These are phyloP conservation scores for Diutina catenulata DNA, from an alignment of 1,139 yeast species.

Conservation along the genomic window DNA sequence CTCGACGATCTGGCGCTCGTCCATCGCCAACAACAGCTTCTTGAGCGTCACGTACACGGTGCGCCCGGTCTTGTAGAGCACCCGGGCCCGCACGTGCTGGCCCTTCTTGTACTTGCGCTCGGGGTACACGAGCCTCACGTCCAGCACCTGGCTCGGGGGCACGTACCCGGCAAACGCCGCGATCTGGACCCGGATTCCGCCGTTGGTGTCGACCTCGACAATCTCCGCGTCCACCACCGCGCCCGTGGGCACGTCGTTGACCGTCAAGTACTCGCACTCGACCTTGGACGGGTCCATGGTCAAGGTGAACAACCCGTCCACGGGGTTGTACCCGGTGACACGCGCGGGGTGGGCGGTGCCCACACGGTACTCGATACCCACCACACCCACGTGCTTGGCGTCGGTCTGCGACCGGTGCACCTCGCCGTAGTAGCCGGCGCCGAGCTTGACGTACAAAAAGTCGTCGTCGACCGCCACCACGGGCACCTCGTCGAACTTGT, in stretches of 20 bases:
- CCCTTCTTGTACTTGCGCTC: constrained; percentile 88
- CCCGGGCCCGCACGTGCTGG: constrained; percentile 65
- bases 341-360: constrained; percentile 71
- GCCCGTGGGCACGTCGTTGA: constrained; percentile 70
- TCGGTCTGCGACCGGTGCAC: constrained; percentile 64
- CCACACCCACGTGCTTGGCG: constrained; percentile 35
- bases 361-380: constrained; percentile 31
- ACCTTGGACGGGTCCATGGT: constrained; percentile 59
- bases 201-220: constrained; percentile 48
- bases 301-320: constrained; percentile 57
- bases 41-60: constrained; percentile 59
- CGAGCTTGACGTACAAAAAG: constrained; percentile 23
- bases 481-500: constrained; percentile 46
- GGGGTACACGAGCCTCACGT: constrained; percentile 73
- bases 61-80: constrained; percentile 27
- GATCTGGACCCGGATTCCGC: constrained; percentile 51
- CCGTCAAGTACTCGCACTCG: constrained; percentile 50
- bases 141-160: constrained; percentile 70
- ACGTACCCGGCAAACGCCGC: constrained; percentile 68
- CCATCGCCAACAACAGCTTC: constrained; percentile 65
- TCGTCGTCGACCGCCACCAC: constrained; percentile 49
- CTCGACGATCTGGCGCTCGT: constrained; percentile 45
- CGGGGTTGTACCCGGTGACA: constrained; percentile 53
- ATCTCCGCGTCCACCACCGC: constrained; percentile 44
- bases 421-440: constrained; percentile 36